Percentiles rank a stretch among this genome's conserved stretches.
These are phyloP conservation scores for Bolboschoenoplectus hybrid DNA, from an alignment of 202 grass and related monocot species.

Conservation along the genomic window DNA sequence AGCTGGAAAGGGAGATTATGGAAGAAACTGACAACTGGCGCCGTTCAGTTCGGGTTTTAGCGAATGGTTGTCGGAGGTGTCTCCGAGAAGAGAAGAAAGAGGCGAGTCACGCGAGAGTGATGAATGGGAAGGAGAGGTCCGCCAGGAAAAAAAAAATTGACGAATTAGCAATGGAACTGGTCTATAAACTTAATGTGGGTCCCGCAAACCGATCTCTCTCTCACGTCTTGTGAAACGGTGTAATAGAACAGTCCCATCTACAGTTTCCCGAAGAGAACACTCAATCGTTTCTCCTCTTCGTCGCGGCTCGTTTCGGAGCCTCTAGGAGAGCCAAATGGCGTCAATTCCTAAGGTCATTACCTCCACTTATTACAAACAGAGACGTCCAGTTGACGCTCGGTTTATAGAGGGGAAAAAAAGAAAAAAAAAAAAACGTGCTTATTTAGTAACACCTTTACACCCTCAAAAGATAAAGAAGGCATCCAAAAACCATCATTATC, in stretches of 20 bases:
- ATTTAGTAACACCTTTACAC: not conserved
- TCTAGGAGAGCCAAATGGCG: not conserved
- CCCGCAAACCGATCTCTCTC: not conserved
- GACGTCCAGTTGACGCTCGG: not conserved
- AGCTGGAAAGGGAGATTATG: not conserved
- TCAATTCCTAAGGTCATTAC: not conserved
- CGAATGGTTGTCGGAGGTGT: not conserved
- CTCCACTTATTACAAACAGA: not conserved
- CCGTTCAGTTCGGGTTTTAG: not conserved
- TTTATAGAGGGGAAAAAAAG: too few species aligned
- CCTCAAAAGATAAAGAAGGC: not conserved
- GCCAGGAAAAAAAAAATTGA: not conserved
- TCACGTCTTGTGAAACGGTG: not conserved
- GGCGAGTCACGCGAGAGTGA: conserved; percentile 10
- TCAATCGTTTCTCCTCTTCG: not conserved
- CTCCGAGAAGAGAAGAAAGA: not conserved
- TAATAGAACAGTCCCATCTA: not conserved
- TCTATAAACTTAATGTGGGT: not conserved
- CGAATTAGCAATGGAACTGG: not conserved
- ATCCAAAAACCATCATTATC: not conserved
- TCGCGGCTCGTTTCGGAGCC: not conserved
- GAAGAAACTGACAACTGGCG: not conserved
- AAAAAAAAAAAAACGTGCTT: not conserved
- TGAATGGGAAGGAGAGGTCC: not conserved
- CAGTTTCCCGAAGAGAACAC: not conserved